Conservation (phyloP, 306 rosid species). For the Cucumis melo region DNA sequence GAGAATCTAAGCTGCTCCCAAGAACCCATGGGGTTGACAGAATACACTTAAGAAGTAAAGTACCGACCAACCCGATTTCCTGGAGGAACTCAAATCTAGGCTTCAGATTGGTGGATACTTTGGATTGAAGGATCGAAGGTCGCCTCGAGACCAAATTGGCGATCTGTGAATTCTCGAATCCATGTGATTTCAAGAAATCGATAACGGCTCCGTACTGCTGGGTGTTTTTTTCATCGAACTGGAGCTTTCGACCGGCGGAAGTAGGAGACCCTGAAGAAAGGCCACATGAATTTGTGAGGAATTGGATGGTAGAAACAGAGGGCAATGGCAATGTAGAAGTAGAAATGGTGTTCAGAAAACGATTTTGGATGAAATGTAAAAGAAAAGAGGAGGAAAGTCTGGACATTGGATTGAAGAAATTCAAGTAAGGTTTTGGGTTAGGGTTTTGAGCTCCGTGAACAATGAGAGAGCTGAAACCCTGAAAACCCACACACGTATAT, state of each 20-base stretch:
- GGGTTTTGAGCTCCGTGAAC: too few species aligned
- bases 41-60: slow-evolving; percentile 1
- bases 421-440: too few species aligned
- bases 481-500: too few species aligned
- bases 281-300: neutral
- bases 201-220: too few species aligned
- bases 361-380: neutral
- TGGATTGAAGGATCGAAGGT: neutral
- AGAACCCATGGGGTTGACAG: neutral
- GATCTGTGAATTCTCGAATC: too few species aligned
- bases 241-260: too few species aligned
- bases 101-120: neutral
- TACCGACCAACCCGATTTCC: neutral
- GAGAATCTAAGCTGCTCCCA: neutral
- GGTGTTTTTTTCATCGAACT: too few species aligned
- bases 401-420: neutral
- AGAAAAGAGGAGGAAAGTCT: neutral
- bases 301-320: neutral
- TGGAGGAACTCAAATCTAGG: neutral
- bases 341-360: neutral
- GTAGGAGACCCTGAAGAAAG: too few species aligned
- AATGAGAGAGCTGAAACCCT: too few species aligned
- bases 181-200: too few species aligned
- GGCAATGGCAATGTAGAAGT: neutral
- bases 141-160: too few species aligned